Conservation (phyloP, 1,139 yeast genomes). For the Blastobotrys raffinosifermentans region DNA sequence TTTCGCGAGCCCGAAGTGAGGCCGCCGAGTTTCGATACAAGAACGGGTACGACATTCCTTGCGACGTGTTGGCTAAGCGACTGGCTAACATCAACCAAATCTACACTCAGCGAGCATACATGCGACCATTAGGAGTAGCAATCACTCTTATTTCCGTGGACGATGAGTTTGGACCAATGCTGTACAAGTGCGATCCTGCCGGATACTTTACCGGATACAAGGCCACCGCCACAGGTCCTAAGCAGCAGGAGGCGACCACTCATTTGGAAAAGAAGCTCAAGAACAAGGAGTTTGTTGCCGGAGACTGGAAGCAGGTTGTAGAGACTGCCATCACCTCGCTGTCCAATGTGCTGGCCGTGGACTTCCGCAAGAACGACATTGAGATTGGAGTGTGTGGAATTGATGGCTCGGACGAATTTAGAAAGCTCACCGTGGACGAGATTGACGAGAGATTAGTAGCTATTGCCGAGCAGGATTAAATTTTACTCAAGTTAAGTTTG, state of each 20-base stretch:
- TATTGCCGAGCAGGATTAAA: constrained; percentile 89
- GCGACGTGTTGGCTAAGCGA: constrained; percentile 86
- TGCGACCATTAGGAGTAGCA: constrained; percentile 96
- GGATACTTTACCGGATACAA: constrained; percentile 89
- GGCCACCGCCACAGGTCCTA: constrained; percentile 95
- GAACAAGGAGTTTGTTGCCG: constrained; percentile 64
- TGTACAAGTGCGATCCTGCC: constrained; percentile 94
- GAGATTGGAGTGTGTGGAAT: constrained; percentile 87
- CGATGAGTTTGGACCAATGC: constrained; percentile 83
- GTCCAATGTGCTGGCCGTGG: constrained; percentile 83
- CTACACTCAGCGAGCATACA: constrained; percentile 97
- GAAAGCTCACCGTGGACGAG: constrained; percentile 70
- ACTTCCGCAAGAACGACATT: constrained; percentile 85
- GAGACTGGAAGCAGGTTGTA: constrained; percentile 84
- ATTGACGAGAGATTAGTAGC: constrained; percentile 90
- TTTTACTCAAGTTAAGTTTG: too few relatives aligned
- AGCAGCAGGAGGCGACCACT: constrained; percentile 92
- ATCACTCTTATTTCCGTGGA: constrained; percentile 84
- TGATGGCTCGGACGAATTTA: constrained; percentile 41
- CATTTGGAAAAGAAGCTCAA: constrained; percentile 88
- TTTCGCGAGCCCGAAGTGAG: constrained; percentile 83
- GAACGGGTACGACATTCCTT: constrained; percentile 96
- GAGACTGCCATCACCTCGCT: constrained; percentile 85
- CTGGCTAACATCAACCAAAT: constrained; percentile 94
- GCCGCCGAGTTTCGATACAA: constrained; percentile 93